Base-by-base conservation (phyloP, 2,329 filamentous ascomycete species). In the Paecilomyces formosus region DNA sequence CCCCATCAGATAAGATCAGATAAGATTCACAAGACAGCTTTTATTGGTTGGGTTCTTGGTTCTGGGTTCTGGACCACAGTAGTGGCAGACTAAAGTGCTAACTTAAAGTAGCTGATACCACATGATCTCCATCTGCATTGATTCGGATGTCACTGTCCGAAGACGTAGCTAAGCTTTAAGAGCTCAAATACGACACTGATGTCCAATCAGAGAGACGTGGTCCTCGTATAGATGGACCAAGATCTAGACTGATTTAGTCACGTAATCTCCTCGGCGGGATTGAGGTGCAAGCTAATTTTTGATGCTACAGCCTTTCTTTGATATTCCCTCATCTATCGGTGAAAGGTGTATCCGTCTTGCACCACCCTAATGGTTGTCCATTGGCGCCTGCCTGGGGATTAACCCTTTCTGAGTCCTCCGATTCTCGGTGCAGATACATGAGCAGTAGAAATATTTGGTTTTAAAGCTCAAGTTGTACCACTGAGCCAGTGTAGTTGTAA, bases 1-100 rank as follows among this genome's bases (percentile, higher is more conserved):
- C 15, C 55, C 58, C 58, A 62, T 62, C 62, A 57, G 62, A 64
- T 59, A 62, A 60, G 61, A 64, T 64, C 55, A 57, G 58, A 63
- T 64, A 58, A 63, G 61, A 63, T 65, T 59, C 60, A 57, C 59
- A n/a, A 22, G 56, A 26, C 58, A 57, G 13, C 9, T 51, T n/a
- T 30, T 39, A 52, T 52, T 52, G 50, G 50, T 13, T n/a, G 11
- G 33, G 3, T 39, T 15, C 11, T 13, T 2, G 33, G 12, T n/a
- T 15, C 13, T 13, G 12, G 33, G 31, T 35, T 35, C 31, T 35
- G 31, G 31, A 35, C 33, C 8, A 12, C 33, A 39, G 12, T 5
- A 35, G 31, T 35, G 13, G 33, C n/a, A 39, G 11, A 39, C 13
- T 13, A n/a, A 12, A 5, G 11, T 39, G 15, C 11, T 39, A 39